A percentile compares a stretch with the other conserved stretches of the same genome.
These are phyloP conservation scores for Colletotrichum paranaense DNA, from an alignment of 2,329 filamentous ascomycete species.

Conservation along the genomic window DNA sequence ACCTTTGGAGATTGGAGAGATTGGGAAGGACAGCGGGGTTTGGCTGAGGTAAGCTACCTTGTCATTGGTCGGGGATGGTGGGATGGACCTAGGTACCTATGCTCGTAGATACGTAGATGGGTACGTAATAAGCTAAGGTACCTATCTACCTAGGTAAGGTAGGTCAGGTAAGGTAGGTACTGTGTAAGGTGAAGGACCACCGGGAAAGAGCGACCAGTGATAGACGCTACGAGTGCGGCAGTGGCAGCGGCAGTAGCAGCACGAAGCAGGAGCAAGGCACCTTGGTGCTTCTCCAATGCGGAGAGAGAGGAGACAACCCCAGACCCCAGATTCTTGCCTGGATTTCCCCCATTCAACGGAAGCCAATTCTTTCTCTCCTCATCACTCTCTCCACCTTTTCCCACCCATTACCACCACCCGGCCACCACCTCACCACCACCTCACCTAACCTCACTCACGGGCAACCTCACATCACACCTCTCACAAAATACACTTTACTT, in stretches of 20 bases:
- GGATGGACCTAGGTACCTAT: no score
- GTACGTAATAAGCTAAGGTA: background rate
- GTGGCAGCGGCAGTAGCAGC: background rate
- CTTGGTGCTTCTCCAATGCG: slow-evolving; percentile 50
- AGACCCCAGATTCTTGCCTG: slow-evolving; percentile 37
- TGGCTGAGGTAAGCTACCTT: background rate
- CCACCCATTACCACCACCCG: slow-evolving; percentile 45
- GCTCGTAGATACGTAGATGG: background rate
- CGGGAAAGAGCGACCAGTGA: no score
- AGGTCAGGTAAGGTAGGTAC: no score
- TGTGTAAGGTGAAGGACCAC: background rate
- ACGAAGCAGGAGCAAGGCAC: background rate
- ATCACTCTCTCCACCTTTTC: slow-evolving; percentile 40
- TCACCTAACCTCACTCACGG: slow-evolving; percentile 4
- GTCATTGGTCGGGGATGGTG: background rate
- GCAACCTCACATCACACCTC: no score
- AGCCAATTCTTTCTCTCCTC: slow-evolving; percentile 40
- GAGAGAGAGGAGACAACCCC: slow-evolving; percentile 52
- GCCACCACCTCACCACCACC: slow-evolving; percentile 41
- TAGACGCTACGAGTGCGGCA: background rate
- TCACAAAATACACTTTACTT: no score
- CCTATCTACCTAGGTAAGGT: no score
- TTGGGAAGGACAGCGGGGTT: background rate
- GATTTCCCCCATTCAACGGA: slow-evolving; percentile 38
- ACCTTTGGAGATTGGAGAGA: background rate